Percentiles rank a stretch among this genome's conserved stretches.
Evolutionary conservation across 805 yeast genomes (phyloP).

Genomic region (Pichia thaimueangensis): DNA sequence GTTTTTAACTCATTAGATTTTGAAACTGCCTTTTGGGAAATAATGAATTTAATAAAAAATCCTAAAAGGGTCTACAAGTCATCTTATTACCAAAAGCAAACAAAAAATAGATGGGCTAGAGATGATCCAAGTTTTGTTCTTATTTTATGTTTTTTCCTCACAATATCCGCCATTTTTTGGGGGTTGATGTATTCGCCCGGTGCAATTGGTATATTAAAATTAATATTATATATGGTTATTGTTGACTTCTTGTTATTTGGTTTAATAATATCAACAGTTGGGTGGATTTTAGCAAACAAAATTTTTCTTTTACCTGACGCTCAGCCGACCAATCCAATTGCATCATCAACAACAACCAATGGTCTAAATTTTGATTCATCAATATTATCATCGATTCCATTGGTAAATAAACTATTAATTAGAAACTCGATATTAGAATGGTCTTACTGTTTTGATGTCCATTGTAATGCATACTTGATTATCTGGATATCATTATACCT

Average conservation of each 20-base stretch:
- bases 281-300: constrained; percentile 67
- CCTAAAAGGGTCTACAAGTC: constrained; percentile 82
- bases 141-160: constrained; percentile 57
- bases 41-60: constrained; percentile 60
- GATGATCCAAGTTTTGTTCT: constrained; percentile 90
- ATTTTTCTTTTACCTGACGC: constrained; percentile 35
- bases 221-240: constrained; percentile 76
- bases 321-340: background rate
- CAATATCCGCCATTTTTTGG: constrained; percentile 82
- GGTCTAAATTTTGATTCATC: background rate
- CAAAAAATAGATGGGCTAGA: constrained; percentile 74
- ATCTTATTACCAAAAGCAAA: constrained; percentile 75
- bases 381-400: constrained; percentile 9
- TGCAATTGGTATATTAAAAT: constrained; percentile 50
- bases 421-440: constrained; percentile 57
- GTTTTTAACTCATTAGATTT: constrained; percentile 81
- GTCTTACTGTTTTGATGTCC: constrained; percentile 93
- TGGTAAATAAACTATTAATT: constrained; percentile 29
- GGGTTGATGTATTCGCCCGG: constrained; percentile 74
- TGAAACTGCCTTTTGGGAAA: constrained; percentile 92
- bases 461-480: constrained; percentile 80
- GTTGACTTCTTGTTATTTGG: constrained; percentile 78
- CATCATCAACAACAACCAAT: constrained; percentile 6
- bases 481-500: constrained; percentile 75
- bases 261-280: constrained; percentile 56